These are phyloP conservation scores for Paragyromitra xinjiangensis DNA, from an alignment of 495 filamentous ascomycete genomes.

Conservation along the genomic window DNA sequence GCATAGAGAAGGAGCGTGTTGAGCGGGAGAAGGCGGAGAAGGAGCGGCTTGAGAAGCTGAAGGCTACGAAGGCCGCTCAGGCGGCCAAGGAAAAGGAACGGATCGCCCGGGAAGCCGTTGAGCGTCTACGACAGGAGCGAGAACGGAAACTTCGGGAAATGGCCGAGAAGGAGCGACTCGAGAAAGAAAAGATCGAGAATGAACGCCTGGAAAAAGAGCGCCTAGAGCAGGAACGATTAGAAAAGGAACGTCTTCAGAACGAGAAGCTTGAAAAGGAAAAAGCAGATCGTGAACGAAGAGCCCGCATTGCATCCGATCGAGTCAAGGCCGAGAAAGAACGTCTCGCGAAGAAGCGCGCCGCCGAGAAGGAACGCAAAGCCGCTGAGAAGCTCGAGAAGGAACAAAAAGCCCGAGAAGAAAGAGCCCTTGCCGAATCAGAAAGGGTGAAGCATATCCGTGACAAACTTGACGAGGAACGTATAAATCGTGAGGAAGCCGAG, in stretches of 20 bases:
- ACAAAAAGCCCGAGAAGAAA: slow-evolving; percentile 49
- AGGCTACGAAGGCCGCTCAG: slow-evolving; percentile 53
- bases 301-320: slow-evolving; percentile 44
- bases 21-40: slow-evolving; percentile 62
- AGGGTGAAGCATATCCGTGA: slow-evolving; percentile 52
- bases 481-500: slow-evolving; percentile 49
- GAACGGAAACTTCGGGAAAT: slow-evolving; percentile 50
- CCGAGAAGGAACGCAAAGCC: slow-evolving; percentile 57
- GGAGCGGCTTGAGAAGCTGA: slow-evolving; percentile 62
- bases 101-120: slow-evolving; percentile 48
- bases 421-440: slow-evolving; percentile 41
- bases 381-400: slow-evolving; percentile 57
- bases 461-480: slow-evolving; percentile 53
- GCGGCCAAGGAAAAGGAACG: slow-evolving; percentile 55
- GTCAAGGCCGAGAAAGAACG: slow-evolving; percentile 55
- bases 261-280: slow-evolving; percentile 57
- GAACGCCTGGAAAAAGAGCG: slow-evolving; percentile 53
- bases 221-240: slow-evolving; percentile 53
- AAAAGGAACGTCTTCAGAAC: slow-evolving; percentile 49
- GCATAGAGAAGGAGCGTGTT: slow-evolving; percentile 59
- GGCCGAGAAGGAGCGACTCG: slow-evolving; percentile 57
- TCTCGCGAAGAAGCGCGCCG: slow-evolving; percentile 58
- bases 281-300: slow-evolving; percentile 55
- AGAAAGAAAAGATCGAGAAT: slow-evolving; percentile 58
- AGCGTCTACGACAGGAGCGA: slow-evolving; percentile 51